A percentile compares a stretch with the other conserved stretches of the same genome.
Evolutionary conservation across 371 early-diverging fungal species (phyloP).

Genomic region (Mucor racemosus): DNA sequence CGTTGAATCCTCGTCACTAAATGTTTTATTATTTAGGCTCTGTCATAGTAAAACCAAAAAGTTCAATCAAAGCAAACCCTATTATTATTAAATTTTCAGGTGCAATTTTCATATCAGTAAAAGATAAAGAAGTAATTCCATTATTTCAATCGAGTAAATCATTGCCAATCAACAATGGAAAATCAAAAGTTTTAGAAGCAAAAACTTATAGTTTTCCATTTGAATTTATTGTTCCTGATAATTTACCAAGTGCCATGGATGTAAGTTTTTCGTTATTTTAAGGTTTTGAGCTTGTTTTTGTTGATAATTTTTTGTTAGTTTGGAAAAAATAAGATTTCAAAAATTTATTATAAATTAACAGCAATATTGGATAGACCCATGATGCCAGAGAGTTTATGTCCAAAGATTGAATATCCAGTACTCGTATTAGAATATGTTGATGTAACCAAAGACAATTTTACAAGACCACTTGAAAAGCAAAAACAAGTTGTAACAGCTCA

Average conservation of each 20-base stretch:
- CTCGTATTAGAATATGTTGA: conserved; percentile 49
- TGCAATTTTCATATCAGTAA: conserved; percentile 30
- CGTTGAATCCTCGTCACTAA: background rate
- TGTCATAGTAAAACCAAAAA: conserved; percentile 46
- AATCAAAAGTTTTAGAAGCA: conserved; percentile 38
- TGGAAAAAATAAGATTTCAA: conserved; percentile 35
- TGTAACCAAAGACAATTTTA: conserved; percentile 33
- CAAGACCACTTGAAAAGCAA: conserved; percentile 32
- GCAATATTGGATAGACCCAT: conserved; percentile 50
- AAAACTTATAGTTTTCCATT: conserved; percentile 47
- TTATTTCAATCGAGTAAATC: conserved; percentile 36
- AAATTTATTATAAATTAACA: conserved; percentile 40
- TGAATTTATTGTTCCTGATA: conserved; percentile 47
- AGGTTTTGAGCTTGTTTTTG: background rate
- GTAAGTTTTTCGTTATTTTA: conserved; percentile 18
- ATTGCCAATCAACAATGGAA: conserved; percentile 29
- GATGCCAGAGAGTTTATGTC: conserved; percentile 46
- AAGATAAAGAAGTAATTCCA: conserved; percentile 42
- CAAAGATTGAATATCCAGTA: conserved; percentile 40
- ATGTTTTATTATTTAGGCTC: conserved; percentile 22
- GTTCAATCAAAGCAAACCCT: conserved; percentile 44
- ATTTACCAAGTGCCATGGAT: conserved; percentile 53
- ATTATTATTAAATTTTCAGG: conserved; percentile 45
- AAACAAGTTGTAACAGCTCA: conserved; percentile 20
- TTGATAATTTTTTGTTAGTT: conserved; percentile 21